Percentiles rank a stretch among this genome's conserved stretches.
Conservation (phyloP, 1,139 yeast genomes). For the Martiniozyma asiatica region DNA sequence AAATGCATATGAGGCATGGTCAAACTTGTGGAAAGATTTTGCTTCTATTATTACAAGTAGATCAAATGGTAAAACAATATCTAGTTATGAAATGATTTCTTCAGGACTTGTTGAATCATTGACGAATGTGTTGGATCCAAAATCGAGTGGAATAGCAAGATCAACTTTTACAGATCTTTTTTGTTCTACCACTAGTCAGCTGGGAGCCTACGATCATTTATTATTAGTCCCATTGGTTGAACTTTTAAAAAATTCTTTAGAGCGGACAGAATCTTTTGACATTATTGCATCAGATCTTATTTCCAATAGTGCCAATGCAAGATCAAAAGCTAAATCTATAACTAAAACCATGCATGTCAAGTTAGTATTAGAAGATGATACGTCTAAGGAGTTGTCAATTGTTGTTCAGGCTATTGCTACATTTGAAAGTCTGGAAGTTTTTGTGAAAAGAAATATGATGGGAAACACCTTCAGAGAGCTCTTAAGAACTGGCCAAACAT, state of each 20-base stretch:
- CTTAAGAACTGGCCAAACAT: constrained; percentile 9
- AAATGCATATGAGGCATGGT: constrained; percentile 31
- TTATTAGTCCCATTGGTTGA: constrained; percentile 31
- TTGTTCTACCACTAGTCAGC: too few relatives aligned
- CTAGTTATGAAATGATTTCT: constrained; percentile 67
- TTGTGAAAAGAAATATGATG: constrained; percentile 33
- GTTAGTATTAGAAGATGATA: constrained; percentile 28
- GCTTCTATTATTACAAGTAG: constrained; percentile 22
- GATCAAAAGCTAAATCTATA: constrained; percentile 43
- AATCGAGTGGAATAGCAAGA: constrained; percentile 1
- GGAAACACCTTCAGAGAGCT: constrained; percentile 14
- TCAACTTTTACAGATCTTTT: constrained; percentile 1
- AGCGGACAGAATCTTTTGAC: constrained; percentile 67
- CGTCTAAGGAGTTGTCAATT: constrained; percentile 32
- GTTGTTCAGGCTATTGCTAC: constrained; percentile 90
- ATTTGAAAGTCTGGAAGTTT: constrained; percentile 57
- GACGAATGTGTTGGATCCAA: constrained; percentile 29
- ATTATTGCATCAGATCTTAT: constrained; percentile 33
- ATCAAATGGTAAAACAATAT: constrained; percentile 27
- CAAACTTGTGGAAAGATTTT: constrained; percentile 34
- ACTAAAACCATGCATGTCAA: constrained; percentile 61
- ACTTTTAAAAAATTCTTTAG: constrained; percentile 46
- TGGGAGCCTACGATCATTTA: too few relatives aligned
- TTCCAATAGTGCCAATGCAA: constrained; percentile 9
- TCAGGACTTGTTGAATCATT: constrained; percentile 52